Percentiles rank a stretch among this genome's conserved stretches.
Evolutionary conservation across 148 eudicot species (phyloP).

Genomic region (Simmondsia chinensis): DNA sequence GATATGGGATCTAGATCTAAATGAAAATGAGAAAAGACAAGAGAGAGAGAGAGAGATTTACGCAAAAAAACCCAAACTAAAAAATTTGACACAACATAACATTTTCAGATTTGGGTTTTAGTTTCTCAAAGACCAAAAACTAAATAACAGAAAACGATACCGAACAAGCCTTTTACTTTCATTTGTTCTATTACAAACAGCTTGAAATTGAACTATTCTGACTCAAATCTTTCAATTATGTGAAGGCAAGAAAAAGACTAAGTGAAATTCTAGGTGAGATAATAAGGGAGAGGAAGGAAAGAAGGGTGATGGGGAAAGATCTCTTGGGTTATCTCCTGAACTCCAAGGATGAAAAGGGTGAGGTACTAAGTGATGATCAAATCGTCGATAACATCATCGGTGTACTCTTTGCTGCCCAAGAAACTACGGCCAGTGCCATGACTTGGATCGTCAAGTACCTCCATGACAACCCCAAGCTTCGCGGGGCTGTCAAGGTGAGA

Average conservation of each 20-base stretch:
- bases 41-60: no score
- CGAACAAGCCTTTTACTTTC: no score
- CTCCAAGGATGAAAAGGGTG: constrained; percentile 48
- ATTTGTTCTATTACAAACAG: no score
- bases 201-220: no score
- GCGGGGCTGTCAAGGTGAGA: constrained; percentile 53
- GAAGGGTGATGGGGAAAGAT: constrained; percentile 31
- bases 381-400: constrained; percentile 77
- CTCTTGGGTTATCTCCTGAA: constrained; percentile 55
- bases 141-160: no score
- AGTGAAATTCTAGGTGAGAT: constrained; percentile 39
- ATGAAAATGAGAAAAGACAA: no score
- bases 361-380: constrained; percentile 43
- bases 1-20: no score
- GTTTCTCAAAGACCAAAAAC: no score
- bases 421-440: constrained; percentile 78
- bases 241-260: constrained; percentile 63
- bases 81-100: no score
- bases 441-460: constrained; percentile 90
- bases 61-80: no score
- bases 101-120: no score
- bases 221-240: no score
- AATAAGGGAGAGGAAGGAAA: constrained; percentile 55
- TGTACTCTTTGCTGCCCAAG: constrained; percentile 87
- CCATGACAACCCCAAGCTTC: constrained; percentile 33